Evolutionary conservation across 257 asterid species (phyloP), one percentile per base, ranked within the genome.

Genomic region (Knoxia roxburghii): DNA sequence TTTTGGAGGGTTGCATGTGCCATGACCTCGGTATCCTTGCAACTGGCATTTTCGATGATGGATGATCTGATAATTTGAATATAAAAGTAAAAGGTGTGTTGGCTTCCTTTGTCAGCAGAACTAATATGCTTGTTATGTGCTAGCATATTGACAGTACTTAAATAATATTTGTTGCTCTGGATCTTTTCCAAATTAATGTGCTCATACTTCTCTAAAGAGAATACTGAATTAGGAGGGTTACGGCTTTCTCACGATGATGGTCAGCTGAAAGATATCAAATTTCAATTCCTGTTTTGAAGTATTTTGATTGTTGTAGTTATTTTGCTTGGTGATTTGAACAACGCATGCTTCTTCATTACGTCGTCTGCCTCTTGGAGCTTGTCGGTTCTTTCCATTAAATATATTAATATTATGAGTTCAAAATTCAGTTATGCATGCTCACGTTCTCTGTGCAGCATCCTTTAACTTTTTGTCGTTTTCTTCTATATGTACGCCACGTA

Each of bases 281-380:
- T 40, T 30, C 17, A 65, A 40, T 39, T n/a, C 56, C 33, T 51
- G 24, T 62, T 61, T 68, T 61, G 10, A 64, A 14, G 60, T 26
- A 2, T 23, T 60, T 56, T 12, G 43, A 26, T 61, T 51, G 48
- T 41, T 6, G n/a, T 27, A 20, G 27, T 51, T 62, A 24, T 39
- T 61, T 41, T 43, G 7, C 23, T 8, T 52, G 41, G 24, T 40
- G 57, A 39, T 27, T 27, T 26, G 37, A 61, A 37, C 27, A 24
- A 56, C 27, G 18, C 48, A 26, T 15, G 7, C 26, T 51, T 1
- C 56, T 53, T 50, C n/a, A n/a, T 55, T 39, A 13, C 15, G 0
- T 40, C 33, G 33, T 18, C 48, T 68, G 27, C 46, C 4, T 59
- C 43, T 39, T 17, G 26, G 43, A 39, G 43, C 56, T 52, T 40